Conservation (phyloP, 2,329 filamentous ascomycete species). For the Fusarium nygamai region DNA sequence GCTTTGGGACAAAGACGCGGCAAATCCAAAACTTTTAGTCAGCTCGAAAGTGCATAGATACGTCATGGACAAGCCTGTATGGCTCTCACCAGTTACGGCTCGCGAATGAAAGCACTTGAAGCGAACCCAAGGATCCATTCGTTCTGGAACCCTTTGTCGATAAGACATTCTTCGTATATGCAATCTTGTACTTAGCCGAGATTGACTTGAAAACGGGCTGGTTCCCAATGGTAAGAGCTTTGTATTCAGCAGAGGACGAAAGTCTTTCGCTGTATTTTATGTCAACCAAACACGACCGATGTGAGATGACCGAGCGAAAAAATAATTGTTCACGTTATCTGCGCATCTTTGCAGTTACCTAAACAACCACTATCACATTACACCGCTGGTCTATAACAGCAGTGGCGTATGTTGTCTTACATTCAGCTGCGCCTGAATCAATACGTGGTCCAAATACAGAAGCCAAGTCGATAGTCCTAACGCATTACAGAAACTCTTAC, state of each 20-base stretch:
- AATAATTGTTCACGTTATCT: neutral
- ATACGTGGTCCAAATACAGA: neutral
- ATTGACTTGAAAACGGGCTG: no score
- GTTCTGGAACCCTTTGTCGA: fast-evolving
- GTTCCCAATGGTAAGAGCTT: fast-evolving
- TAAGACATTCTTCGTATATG: neutral
- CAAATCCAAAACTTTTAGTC: fast-evolving
- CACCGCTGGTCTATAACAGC: neutral
- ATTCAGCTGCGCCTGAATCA: neutral
- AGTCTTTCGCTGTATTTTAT: fast-evolving
- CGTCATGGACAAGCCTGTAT: fast-evolving
- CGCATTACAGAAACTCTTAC: no score
- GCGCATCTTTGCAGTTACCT: fast-evolving
- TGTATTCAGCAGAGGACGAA: neutral
- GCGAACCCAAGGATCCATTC: fast-evolving
- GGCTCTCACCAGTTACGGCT: no score
- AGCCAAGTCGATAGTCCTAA: neutral
- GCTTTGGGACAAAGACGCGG: neutral
- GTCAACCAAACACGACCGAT: no score
- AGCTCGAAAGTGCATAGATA: neutral
- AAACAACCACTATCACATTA: neutral
- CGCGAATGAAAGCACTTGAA: neutral
- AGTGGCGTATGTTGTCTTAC: neutral
- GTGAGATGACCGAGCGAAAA: neutral
- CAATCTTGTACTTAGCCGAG: neutral